Percentiles rank a stretch among this genome's conserved stretches.
Conservation (phyloP, 2,329 filamentous ascomycete species). For the Bipolaris sorokiniana region DNA sequence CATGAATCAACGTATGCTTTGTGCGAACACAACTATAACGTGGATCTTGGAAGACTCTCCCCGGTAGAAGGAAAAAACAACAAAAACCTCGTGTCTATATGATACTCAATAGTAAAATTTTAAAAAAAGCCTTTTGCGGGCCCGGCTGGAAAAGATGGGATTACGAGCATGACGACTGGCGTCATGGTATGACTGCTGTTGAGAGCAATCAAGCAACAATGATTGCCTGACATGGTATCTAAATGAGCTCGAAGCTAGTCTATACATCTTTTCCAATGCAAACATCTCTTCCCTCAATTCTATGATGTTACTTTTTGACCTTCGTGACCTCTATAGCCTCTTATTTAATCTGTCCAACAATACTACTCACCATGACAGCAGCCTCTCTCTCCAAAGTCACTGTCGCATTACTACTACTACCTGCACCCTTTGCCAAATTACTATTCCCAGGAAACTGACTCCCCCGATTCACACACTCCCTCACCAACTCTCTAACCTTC, state of each 20-base stretch:
- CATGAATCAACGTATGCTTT: not conserved
- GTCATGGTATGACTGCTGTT: not conserved
- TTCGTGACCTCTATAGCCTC: not conserved
- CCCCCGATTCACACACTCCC: conserved; percentile 82
- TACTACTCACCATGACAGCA: conserved; percentile 90
- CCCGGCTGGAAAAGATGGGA: conserved; percentile 17
- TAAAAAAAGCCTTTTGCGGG: conserved; percentile 22
- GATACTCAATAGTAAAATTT: conserved; percentile 22
- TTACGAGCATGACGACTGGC: not conserved
- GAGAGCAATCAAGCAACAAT: not conserved
- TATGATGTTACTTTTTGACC: not conserved
- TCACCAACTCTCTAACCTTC: conserved; percentile 75
- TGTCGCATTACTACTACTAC: conserved; percentile 50
- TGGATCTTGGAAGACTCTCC: conserved; percentile 6
- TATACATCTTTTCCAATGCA: conserved; percentile 18
- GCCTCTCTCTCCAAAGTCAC: conserved; percentile 84
- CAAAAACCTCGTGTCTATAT: conserved; percentile 10
- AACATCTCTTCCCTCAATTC: conserved; percentile 3
- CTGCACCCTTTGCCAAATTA: not conserved
- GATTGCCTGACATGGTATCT: conserved; percentile 2
- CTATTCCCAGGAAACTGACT: conserved; percentile 69
- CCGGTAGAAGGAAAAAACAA: conserved; percentile 29
- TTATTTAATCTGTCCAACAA: conserved; percentile 61
- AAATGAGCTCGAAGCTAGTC: not conserved
- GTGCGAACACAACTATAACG: not conserved